phyloP scores from a whole-genome alignment of 768 basidiomycete genomes.

The Cubamyces sp. region DNA sequence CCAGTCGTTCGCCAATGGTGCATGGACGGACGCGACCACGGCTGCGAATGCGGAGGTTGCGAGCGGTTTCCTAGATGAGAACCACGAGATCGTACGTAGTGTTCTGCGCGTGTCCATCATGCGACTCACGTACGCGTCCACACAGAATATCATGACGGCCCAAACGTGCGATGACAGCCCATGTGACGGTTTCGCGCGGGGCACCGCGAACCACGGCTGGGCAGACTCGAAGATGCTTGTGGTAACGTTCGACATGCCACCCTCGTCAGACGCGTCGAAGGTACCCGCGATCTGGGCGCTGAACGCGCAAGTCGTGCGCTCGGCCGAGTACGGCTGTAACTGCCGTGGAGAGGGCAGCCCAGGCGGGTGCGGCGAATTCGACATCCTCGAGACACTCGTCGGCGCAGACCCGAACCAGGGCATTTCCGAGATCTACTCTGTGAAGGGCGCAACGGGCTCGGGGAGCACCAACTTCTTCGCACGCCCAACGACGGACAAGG shows the following conservation, averaged over 20 bases:
- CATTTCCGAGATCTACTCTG: conserved; percentile 37
- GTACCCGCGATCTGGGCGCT: conserved; percentile 36
- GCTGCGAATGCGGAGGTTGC: conserved; percentile 30
- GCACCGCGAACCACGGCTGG: conserved; percentile 37
- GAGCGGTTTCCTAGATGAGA: conserved; percentile 23
- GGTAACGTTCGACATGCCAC: conserved; percentile 35
- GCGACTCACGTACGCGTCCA: neutral
- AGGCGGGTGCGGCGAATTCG: conserved; percentile 35
- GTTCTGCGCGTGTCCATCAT: neutral
- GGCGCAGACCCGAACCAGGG: conserved; percentile 26
- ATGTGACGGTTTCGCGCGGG: conserved; percentile 36
- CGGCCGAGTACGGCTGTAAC: conserved; percentile 39
- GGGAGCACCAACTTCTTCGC: conserved; percentile 30
- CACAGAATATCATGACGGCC: conserved; percentile 35
- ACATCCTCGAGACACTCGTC: conserved; percentile 35
- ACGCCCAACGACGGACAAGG: conserved; percentile 26
- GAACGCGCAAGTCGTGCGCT: conserved; percentile 35
- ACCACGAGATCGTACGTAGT: conserved; percentile 13
- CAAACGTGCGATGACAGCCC: conserved; percentile 25
- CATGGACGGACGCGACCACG: conserved; percentile 31
- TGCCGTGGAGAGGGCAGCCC: conserved; percentile 33
- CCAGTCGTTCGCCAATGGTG: conserved; percentile 36
- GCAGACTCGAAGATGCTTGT: conserved; percentile 33
- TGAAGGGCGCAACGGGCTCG: conserved; percentile 36
- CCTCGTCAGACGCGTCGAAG: conserved; percentile 24